phyloP scores from a whole-genome alignment of 1,139 yeast genomes.

The Taphrina sp. region DNA sequence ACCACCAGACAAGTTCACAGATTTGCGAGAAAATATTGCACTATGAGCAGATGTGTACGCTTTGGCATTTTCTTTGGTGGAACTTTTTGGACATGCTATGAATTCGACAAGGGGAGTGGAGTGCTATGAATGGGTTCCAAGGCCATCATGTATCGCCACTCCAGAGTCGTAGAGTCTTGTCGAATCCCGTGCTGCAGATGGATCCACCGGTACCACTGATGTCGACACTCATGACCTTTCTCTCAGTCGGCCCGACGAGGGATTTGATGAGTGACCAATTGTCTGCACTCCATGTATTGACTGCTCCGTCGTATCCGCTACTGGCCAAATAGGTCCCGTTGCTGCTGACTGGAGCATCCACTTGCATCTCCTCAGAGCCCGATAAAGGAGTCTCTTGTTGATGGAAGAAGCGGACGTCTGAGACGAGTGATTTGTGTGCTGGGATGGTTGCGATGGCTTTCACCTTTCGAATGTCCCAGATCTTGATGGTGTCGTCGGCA shows the following conservation, averaged over 20 bases:
- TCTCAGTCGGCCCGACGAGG: constrained; percentile 59
- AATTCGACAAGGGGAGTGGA: too few species aligned
- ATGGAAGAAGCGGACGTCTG: constrained; percentile 58
- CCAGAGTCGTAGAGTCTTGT: constrained; percentile 71
- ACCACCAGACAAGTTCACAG: too few species aligned
- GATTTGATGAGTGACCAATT: constrained; percentile 63
- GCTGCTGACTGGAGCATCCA: constrained; percentile 28
- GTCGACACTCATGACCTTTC: constrained; percentile 73
- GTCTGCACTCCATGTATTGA: constrained; percentile 60
- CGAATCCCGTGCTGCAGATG: constrained; percentile 78
- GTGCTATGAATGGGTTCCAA: too few species aligned
- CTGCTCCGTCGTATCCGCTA: constrained; percentile 62
- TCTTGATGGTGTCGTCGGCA: constrained; percentile 73
- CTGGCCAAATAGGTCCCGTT: constrained; percentile 58
- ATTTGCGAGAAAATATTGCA: too few species aligned
- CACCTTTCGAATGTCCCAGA: constrained; percentile 77
- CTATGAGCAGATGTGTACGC: too few species aligned
- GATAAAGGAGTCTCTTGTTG: constrained; percentile 31
- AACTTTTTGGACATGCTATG: too few species aligned
- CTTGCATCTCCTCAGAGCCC: constrained; percentile 37
- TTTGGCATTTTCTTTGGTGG: too few species aligned
- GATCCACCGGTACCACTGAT: constrained; percentile 47
- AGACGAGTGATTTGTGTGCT: constrained; percentile 73
- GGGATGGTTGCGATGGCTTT: constrained; percentile 57
- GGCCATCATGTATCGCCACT: too few species aligned